Evolutionary conservation across 2,329 filamentous ascomycete genomes (phyloP), one percentile per base, ranked within the genome.

Genomic region (Diaporthe vexans): DNA sequence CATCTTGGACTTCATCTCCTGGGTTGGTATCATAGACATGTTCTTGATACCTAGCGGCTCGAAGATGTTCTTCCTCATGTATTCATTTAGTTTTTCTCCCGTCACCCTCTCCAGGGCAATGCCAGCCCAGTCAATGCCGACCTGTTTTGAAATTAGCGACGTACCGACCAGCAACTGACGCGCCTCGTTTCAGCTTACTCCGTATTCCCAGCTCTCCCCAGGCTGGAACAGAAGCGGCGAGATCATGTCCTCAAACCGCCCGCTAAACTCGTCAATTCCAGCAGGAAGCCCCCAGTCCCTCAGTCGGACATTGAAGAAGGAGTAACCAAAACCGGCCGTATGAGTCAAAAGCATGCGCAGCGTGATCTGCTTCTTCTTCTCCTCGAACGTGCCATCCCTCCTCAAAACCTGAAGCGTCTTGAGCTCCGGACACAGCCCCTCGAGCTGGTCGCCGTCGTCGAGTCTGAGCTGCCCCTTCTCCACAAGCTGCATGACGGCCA

Each of bases 211-310:
- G 4, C 83, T 84, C 33, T 88, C 86, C 0, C 91, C 91, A 0
- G 92, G 92, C 76, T 94, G 90, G 76, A 91, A 90, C 1, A 93
- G 80, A 21, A 94, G 80, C 0, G 91, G 89, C 73, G 82, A 79
- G 48, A 86, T 78, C 57, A 92, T 83, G 33, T 90, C 90, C 43
- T 85, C 83, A 21, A 86, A 78, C 8, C 88, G 83, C 0, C 88
- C 88, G 0, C 86, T 87, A 77, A 92, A 90, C 78, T 92, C 91
- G 72, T 92, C 89, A 6, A 87, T 78, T 0, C 90, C 89, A 0
- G 83, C 81, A 0, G 90, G 90, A 17, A 84, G 82, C 1, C 82
- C 82, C 80, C 83, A 88, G 19, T 90, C 82, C 21, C 85, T 78
- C 35, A 91, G 78, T 1, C 83, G 80, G 54, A 88, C 84, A 76